Base-by-base conservation (phyloP, 2,329 filamentous ascomycete genomes). In the Pseudopyricularia javanii region DNA sequence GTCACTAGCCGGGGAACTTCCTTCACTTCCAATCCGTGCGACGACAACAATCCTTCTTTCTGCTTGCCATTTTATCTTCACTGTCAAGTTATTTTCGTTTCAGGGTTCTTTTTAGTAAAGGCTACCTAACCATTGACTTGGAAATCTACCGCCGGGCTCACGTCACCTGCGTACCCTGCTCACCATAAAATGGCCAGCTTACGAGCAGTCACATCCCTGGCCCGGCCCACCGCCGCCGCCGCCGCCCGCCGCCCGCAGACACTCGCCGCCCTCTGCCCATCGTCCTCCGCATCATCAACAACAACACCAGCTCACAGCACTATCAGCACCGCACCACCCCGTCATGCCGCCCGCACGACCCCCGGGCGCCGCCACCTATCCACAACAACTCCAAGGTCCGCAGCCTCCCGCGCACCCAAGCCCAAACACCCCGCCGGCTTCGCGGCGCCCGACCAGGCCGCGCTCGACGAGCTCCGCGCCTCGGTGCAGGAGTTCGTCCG, bases 401-500 rank as follows among this genome's bases (percentile, higher is more conserved):
- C 37, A 7, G 28, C n/a, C n/a, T n/a, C 50, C 11, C 24, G 24
- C 26, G 35, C 50, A 1, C 35, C 35, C 50, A 51, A 51, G 49
- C 40, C 35, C 53, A 80, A 79, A 57, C 79, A 82, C 62, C 78
- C 79, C 24, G 65, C 74, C 58, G 80, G 77, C 63, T 90, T 89
- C 68, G 71, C 72, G 53, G 73, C 84, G 11, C 90, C 90, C 0
- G 76, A 85, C 1, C 71, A 79, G 47, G 76, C 83, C 54, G 90
- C 95, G 53, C 76, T 95, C 7, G 70, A 83, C 22, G 89, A 95
- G 70, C 74, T 95, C 55, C 82, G 90, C 54, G 88, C 91, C 62
- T 76, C 86, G 26, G 89, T 94, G 28, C 87, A 90, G 61, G 91
- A 96, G 54, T 98, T 98, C 63, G 83, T 88, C 22, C 82, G 87